Base-by-base conservation (phyloP, 2,329 filamentous ascomycete genomes). In the Pleoardoris graminearum region DNA sequence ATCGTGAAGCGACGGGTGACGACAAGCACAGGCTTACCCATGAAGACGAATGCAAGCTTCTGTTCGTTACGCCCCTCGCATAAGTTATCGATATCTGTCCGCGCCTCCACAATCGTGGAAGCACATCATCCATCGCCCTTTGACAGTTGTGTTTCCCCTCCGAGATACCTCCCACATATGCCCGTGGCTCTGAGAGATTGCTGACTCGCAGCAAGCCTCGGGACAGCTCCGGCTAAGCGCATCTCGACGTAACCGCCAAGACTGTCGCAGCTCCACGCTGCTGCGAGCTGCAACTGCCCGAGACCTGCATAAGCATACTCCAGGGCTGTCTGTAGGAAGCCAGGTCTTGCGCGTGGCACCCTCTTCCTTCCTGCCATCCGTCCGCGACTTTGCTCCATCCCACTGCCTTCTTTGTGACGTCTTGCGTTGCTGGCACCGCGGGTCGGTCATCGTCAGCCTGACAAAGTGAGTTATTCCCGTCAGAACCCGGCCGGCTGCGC, bases 381-480 rank as follows among this genome's bases (percentile, higher is more conserved):
- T 27, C 43, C 22, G 43, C 14, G 43, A 47, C 33, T 37, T 47
- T 23, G n/a, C 22, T 4, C 33, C 14, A 21, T 21, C 8, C 44
- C 44, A 32, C 33, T 47, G 33, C 33, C 29, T 33, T 8, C 17
- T 43, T 36, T 25, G 29, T 3, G 14, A 30, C 21, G 25, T 36
- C 29, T 38, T 19, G 33, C 38, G 16, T 23, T 35, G 46, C 36
- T 44, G 51, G 27, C 21, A 25, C 36, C 39, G 51, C 38, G 46
- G 51, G 51, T 53, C 36, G 22, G 19, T 45, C 10, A 11, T 42
- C 33, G 46, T 43, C 43, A 44, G 21, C 37, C 46, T 46, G 43
- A 55, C 50, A 29, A 45, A 60, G 57, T 57, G 38, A 68, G 64
- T 68, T 55, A 57, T 44, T 44, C 51, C 62, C 64, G 57, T 56